Evolutionary conservation across 495 filamentous ascomycete species (phyloP).

Genomic region (Eremomyces bilateralis): DNA sequence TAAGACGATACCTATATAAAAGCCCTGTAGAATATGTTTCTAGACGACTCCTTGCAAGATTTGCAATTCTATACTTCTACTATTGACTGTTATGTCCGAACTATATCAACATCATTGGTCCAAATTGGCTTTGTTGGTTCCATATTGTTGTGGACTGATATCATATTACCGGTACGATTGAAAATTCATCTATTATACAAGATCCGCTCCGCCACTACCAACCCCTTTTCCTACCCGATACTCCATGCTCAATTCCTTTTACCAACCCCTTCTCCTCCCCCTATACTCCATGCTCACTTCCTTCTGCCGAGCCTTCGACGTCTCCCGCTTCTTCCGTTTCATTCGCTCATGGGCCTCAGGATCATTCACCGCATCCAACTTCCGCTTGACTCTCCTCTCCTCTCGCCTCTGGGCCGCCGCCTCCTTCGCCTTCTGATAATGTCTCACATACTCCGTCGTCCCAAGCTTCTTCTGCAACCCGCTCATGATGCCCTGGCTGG

Average conservation of each 20-base stretch:
- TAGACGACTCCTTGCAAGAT: too few relatives aligned
- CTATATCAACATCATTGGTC: background rate
- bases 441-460: conserved; percentile 48
- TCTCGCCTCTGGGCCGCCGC: conserved; percentile 45
- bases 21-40: too few relatives aligned
- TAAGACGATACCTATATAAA: too few relatives aligned
- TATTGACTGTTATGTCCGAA: background rate
- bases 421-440: conserved; percentile 44
- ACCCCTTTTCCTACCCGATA: conserved; percentile 27
- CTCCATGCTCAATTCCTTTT: conserved; percentile 2
- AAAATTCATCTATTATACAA: too few relatives aligned
- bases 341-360: conserved; percentile 56
- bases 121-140: background rate
- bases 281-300: conserved; percentile 48
- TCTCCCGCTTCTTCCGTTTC: conserved; percentile 71
- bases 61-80: background rate
- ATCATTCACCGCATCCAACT: conserved; percentile 59
- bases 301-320: conserved; percentile 64
- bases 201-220: background rate
- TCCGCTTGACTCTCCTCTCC: conserved; percentile 55
- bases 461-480: conserved; percentile 64
- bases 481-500: conserved; percentile 50
- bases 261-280: conserved; percentile 49
- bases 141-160: background rate
- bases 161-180: background rate